These are phyloP conservation scores for Fusarium sp. DNA, from an alignment of 2,329 filamentous ascomycete species.

Conservation along the genomic window DNA sequence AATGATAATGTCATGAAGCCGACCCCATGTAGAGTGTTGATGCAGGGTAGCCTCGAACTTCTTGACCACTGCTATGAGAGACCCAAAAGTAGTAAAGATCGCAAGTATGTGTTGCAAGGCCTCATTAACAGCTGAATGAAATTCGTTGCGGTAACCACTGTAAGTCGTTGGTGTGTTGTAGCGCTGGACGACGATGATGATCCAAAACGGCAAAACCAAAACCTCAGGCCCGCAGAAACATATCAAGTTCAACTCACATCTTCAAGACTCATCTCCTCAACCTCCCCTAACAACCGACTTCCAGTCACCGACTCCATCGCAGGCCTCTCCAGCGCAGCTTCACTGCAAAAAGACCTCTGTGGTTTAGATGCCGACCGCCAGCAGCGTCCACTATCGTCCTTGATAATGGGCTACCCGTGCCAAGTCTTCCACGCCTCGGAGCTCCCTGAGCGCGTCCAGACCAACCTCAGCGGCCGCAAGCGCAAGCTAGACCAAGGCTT, in stretches of 20 bases:
- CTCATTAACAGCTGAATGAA: not conserved
- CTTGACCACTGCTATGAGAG: not conserved
- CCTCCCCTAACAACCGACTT: constrained; percentile 62
- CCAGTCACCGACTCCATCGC: constrained; percentile 58
- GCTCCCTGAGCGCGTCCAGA: constrained; percentile 62
- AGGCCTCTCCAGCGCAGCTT: not conserved
- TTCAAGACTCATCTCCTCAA: constrained; percentile 68
- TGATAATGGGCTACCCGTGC: constrained; percentile 68
- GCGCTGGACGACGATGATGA: not conserved
- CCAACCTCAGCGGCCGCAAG: constrained; percentile 60
- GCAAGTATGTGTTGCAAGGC: not conserved
- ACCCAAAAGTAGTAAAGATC: no score
- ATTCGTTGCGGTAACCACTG: not conserved
- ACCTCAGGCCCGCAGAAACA: constrained; percentile 20
- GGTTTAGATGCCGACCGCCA: not conserved
- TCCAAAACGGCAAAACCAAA: constrained; percentile 24
- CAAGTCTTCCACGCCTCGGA: constrained; percentile 64
- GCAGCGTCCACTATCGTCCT: not conserved
- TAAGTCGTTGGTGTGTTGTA: constrained; percentile 30
- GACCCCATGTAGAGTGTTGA: not conserved
- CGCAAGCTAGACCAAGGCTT: constrained; percentile 60
- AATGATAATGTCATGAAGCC: not conserved
- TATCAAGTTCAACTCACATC: constrained; percentile 60
- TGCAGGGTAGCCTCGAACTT: not conserved
- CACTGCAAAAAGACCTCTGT: not conserved